phyloP scores from a whole-genome alignment of 371 early-diverging fungal species.

The Syncephalis fuscata region DNA sequence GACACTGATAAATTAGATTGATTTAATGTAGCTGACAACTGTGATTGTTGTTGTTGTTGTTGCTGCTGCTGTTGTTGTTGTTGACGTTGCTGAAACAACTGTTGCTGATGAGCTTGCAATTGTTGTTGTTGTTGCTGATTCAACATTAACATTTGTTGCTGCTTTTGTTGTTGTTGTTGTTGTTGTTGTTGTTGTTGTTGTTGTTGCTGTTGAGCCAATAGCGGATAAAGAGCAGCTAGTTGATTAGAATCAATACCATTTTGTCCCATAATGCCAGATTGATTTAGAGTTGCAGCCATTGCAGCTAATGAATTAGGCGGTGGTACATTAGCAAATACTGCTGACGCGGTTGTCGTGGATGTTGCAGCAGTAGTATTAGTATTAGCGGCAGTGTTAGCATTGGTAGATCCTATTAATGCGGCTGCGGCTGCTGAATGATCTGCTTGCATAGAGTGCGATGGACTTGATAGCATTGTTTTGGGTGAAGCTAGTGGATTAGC shows the following conservation, averaged over 20 bases:
- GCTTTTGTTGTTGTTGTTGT: slow-evolving; percentile 1
- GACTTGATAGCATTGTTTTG: slow-evolving; percentile 8
- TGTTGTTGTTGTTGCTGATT: not conserved
- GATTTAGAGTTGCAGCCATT: not conserved
- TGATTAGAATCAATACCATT: no score
- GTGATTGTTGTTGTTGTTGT: not conserved
- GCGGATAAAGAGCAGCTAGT: no score
- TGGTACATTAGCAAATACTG: not conserved
- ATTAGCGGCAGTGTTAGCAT: slow-evolving; percentile 7
- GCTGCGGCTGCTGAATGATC: slow-evolving; percentile 10
- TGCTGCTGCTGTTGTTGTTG: not conserved
- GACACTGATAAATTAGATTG: not conserved
- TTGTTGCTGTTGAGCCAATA: no score
- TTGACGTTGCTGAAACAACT: not conserved
- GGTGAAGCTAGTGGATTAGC: no score
- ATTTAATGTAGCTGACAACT: no score
- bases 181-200: slow-evolving; percentile 3
- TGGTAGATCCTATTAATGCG: slow-evolving; percentile 6
- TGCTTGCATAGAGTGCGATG: slow-evolving; percentile 14
- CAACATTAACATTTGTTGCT: not conserved
- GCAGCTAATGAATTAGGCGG: slow-evolving; percentile 1
- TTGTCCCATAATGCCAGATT: no score
- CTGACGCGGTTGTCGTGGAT: no score
- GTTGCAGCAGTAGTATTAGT: no score
- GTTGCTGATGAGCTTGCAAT: slow-evolving; percentile 1